Conservation (phyloP, 495 filamentous ascomycete genomes). For the Chaetomidium leptoderma region DNA sequence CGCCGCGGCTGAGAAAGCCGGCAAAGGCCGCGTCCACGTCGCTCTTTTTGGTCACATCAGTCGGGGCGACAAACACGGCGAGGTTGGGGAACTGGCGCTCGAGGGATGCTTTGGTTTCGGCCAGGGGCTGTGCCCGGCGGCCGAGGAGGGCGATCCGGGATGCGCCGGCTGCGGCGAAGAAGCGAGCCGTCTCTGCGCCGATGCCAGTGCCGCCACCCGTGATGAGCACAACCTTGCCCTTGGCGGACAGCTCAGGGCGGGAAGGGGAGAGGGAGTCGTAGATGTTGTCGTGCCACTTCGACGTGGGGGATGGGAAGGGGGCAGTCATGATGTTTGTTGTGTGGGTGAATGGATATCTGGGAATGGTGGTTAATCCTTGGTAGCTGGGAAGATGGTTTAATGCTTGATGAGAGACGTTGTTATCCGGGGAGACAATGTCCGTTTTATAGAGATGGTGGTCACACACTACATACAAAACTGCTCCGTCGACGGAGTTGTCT, state of each 20-base stretch:
- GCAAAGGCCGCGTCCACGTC: slow-evolving; percentile 13
- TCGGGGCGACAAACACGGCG: slow-evolving; percentile 16
- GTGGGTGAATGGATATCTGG: not conserved
- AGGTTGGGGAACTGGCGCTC: slow-evolving; percentile 9
- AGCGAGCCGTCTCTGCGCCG: slow-evolving; percentile 27
- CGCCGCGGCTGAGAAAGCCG: not conserved
- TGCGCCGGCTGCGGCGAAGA: slow-evolving; percentile 37
- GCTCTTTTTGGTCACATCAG: slow-evolving; percentile 13
- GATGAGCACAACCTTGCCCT: slow-evolving; percentile 44
- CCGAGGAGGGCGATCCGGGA: slow-evolving; percentile 25
- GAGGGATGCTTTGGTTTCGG: slow-evolving; percentile 5
- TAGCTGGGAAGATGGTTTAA: no score
- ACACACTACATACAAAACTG: no score
- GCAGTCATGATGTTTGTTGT: not conserved
- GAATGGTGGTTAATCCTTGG: no score
- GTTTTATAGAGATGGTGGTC: no score
- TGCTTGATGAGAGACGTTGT: no score
- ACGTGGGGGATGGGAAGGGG: slow-evolving; percentile 18
- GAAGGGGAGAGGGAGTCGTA: slow-evolving; percentile 44
- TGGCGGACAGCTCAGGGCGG: slow-evolving; percentile 38
- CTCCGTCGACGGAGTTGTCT: no score
- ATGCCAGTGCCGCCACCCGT: slow-evolving; percentile 45
- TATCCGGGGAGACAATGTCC: no score
- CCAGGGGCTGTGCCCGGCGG: slow-evolving; percentile 14
- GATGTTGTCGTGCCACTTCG: slow-evolving; percentile 33